Base-by-base conservation (phyloP, 169 alveolate genomes). In the Eimeria acervulina region DNA sequence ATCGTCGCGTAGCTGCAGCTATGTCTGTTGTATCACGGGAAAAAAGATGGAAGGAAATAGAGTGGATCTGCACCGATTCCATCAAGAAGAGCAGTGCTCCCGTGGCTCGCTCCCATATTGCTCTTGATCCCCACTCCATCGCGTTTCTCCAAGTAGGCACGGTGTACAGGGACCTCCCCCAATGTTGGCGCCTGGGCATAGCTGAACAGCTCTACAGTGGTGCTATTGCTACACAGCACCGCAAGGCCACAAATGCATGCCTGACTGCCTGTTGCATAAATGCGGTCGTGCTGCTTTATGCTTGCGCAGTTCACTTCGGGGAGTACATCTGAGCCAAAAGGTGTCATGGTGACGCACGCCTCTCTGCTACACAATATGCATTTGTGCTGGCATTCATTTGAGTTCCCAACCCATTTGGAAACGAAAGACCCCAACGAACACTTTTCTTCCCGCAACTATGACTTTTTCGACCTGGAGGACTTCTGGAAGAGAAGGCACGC, bases 281-380 rank as follows among this genome's bases (percentile, higher is more conserved):
- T 61, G 44, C 31, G 78, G 44, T 26, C 31, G 5, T 76, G 31
- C 33, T 28, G 51, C 28, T 36, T 42, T 12, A 21, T 13, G 31
- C 15, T 0, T 95, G 88, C 93, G 94, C 95, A 97, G 97, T 97
- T 97, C 92, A 97, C 98, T 26, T 97, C 98, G 40, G 98, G 98
- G 44, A 93, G 97, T 90, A 97, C 98, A 23, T 96, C 97, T n/a
- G 76, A 91, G 40, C 98, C 98, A 12, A 96, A 96, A 74, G 98
- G 98, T 33, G 98, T 97, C 55, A 92, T 96, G 95, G 97, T 97
- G 44, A 96, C 97, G 19, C 98, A 96, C 36, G 97, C 97, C 31
- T 95, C 97, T 28, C 70, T 97, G 94, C 92, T 96, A 51, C 97
- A 97, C 95, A 97, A 97, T 90, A 85, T 93, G 55, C 92, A 96